A percentile compares a stretch with the other conserved stretches of the same genome.
These are phyloP conservation scores for Lagerstroemia fauriei DNA, from an alignment of 441 rosid species.

Conservation along the genomic window DNA sequence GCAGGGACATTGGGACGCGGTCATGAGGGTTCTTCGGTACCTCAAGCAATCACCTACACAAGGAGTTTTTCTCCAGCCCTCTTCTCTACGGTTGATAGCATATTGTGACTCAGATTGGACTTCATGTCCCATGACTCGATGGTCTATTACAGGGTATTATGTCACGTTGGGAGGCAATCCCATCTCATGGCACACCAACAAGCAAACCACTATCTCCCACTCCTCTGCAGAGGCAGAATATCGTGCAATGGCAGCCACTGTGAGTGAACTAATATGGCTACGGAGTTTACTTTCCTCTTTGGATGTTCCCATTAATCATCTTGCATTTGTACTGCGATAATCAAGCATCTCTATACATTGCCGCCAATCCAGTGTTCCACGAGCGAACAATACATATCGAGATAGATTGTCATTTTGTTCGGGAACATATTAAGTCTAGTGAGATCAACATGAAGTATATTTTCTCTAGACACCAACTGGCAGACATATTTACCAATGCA, in stretches of 20 bases:
- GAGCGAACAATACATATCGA: no score
- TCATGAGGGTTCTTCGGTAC: background rate
- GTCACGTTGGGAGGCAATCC: background rate
- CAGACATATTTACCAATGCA: no score
- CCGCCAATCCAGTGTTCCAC: no score
- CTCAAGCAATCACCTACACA: background rate
- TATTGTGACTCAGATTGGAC: conserved; percentile 18
- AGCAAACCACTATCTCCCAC: conserved; percentile 9
- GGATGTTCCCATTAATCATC: no score
- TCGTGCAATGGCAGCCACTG: background rate
- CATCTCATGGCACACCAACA: conserved; percentile 11
- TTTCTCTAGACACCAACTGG: no score
- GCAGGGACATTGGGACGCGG: background rate
- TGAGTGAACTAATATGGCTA: no score
- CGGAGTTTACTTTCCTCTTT: no score
- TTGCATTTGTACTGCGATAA: no score
- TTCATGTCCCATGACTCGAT: background rate
- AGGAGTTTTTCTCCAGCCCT: background rate
- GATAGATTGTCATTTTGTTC: no score
- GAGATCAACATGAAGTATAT: no score
- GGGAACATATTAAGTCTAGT: no score
- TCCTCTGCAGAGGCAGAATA: conserved; percentile 17
- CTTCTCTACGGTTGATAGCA: background rate
- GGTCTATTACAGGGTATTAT: conserved; percentile 3
- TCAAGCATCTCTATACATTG: no score